Evolutionary conservation across 2,329 filamentous ascomycete species (phyloP).

Genomic region (Tolypocladium amazonense): DNA sequence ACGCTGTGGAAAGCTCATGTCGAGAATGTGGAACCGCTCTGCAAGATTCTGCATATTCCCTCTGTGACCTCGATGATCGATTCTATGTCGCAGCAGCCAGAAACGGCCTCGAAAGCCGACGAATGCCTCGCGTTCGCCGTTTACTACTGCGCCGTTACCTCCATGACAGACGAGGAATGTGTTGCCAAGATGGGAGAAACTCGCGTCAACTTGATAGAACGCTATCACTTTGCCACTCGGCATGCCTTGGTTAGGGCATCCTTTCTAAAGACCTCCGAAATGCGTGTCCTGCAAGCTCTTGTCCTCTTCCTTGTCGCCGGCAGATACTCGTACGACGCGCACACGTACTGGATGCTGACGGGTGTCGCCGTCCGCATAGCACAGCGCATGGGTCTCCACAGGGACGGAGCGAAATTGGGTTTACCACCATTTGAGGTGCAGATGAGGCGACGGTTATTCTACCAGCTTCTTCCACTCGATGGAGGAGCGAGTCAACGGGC

Average conservation of each 20-base stretch:
- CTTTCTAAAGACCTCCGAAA: neutral
- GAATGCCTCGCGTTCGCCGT: neutral
- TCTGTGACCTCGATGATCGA: neutral
- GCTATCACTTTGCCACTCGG: neutral
- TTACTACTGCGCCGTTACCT: neutral
- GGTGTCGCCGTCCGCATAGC: neutral
- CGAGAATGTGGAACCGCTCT: neutral
- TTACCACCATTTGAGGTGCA: neutral
- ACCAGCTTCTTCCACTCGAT: neutral
- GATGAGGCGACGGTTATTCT: neutral
- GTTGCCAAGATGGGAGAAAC: neutral
- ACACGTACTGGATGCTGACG: neutral
- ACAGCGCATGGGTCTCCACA: neutral
- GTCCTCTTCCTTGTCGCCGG: neutral
- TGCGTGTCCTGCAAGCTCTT: neutral
- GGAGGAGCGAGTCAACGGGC: neutral
- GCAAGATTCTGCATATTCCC: neutral
- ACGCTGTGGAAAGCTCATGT: neutral
- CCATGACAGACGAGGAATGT: neutral
- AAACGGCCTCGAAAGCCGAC: neutral
- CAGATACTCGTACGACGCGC: neutral
- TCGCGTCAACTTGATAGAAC: neutral
- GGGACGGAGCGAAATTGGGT: neutral
- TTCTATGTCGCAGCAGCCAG: neutral
- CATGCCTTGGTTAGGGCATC: neutral